Conservation (phyloP, 352 stramenopile genomes). For the Pythium coloratum region DNA sequence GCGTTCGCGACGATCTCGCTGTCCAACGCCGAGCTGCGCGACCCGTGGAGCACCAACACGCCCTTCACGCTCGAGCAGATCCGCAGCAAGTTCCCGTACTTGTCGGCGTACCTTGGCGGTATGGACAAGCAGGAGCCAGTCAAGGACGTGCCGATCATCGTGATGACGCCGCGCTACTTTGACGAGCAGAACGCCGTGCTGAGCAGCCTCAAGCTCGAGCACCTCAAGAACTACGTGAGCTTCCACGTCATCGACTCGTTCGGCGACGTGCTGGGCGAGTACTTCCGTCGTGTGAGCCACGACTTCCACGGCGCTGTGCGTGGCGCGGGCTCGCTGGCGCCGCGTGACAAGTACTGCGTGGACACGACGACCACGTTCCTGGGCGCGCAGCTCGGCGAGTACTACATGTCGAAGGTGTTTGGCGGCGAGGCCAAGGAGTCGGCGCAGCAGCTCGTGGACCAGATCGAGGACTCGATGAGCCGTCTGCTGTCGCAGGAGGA, state of each 20-base stretch:
- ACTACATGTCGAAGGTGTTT: conserved; percentile 91
- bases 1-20: conserved; percentile 82
- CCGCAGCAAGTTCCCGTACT: conserved; percentile 42
- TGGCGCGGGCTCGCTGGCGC: conserved; percentile 30
- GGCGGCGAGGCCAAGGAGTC: conserved; percentile 67
- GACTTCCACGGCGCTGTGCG: conserved; percentile 48
- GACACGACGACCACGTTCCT: conserved; percentile 76
- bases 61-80: conserved; percentile 79
- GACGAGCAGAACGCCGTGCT: conserved; percentile 47
- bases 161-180: conserved; percentile 57
- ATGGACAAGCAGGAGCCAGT: conserved; percentile 45
- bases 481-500: conserved; percentile 79
- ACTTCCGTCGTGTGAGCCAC: conserved; percentile 50
- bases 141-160: conserved; percentile 37
- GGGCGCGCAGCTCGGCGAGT: conserved; percentile 84
- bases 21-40: conserved; percentile 78
- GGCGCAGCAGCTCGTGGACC: conserved; percentile 78
- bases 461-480: conserved; percentile 84
- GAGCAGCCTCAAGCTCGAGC: conserved; percentile 32
- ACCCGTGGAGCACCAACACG: conserved; percentile 87
- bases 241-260: conserved; percentile 63
- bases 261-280: conserved; percentile 42
- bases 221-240: conserved; percentile 62
- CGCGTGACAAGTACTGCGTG: conserved; percentile 60
- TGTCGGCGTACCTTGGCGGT: conserved; percentile 52